phyloP scores from a whole-genome alignment of 2,329 filamentous ascomycete genomes.

The Fusarium coicis region DNA sequence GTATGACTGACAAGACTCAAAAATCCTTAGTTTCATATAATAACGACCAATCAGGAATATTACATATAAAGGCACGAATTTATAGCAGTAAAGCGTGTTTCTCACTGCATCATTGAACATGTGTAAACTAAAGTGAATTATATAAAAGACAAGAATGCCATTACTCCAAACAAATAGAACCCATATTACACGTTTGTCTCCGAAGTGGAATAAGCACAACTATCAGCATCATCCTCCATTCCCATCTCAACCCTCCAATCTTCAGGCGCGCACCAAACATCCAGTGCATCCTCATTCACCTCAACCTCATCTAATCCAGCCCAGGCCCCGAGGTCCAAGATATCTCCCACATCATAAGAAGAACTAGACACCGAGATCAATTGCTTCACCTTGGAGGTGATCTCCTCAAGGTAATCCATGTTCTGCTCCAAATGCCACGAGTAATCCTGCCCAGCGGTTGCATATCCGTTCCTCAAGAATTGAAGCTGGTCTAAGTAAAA shows the following conservation, averaged over 20 bases:
- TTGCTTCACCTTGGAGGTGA: neutral
- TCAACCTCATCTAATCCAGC: neutral
- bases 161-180: neutral
- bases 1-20: neutral
- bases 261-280: neutral
- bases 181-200: neutral
- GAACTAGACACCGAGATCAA: neutral
- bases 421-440: neutral
- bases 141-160: neutral
- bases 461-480: neutral
- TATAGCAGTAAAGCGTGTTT: neutral
- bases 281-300: neutral
- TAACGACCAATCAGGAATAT: neutral
- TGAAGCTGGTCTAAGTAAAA: neutral
- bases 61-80: too few relatives aligned
- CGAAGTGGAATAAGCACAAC: neutral
- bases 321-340: neutral
- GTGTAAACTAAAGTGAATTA: fast-evolving
- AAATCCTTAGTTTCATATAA: neutral
- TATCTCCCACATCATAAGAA: neutral
- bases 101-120: neutral
- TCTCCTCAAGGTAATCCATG: neutral
- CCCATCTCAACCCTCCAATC: neutral
- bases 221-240: neutral
- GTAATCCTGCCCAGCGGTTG: neutral